These are phyloP conservation scores for Cronartium quercuum DNA, from an alignment of 1,284 basidiomycete species.

Conservation along the genomic window DNA sequence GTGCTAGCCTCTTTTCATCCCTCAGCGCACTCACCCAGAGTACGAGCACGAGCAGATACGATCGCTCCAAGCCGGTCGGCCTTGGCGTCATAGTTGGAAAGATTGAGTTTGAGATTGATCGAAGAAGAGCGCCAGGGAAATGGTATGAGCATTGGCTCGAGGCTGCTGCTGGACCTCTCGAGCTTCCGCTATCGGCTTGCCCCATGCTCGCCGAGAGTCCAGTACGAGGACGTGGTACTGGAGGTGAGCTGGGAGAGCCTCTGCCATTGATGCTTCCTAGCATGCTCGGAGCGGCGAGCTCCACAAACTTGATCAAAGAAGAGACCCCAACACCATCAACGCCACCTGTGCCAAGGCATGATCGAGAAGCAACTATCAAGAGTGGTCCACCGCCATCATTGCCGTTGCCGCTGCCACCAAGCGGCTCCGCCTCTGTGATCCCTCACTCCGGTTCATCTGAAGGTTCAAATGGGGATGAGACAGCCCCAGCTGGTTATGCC, in stretches of 20 bases:
- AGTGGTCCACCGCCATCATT: neutral
- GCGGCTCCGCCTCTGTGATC: neutral
- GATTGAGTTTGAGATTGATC: conserved; percentile 79
- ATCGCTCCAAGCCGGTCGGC: neutral
- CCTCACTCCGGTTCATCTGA: neutral
- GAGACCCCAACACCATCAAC: neutral
- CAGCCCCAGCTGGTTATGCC: neutral
- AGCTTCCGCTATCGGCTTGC: neutral
- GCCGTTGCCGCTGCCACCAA: neutral
- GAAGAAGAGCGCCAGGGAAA: conserved; percentile 56
- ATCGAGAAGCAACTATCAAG: neutral
- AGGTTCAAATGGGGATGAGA: neutral
- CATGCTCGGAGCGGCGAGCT: neutral
- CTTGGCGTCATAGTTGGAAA: conserved; percentile 62
- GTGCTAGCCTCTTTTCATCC: conserved; percentile 4
- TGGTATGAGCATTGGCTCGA: conserved; percentile 72
- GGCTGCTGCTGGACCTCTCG: neutral
- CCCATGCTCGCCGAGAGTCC: neutral
- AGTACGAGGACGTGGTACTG: neutral
- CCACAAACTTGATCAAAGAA: neutral
- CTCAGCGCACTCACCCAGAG: neutral
- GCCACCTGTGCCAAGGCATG: neutral
- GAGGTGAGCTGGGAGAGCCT: neutral
- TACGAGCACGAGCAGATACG: too few species aligned
- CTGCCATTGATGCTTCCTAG: conserved; percentile 12